Evolutionary conservation across 177 flowering plant species (phyloP), one percentile per base, ranked within the genome.

Genomic region (Vitis hybrid): DNA sequence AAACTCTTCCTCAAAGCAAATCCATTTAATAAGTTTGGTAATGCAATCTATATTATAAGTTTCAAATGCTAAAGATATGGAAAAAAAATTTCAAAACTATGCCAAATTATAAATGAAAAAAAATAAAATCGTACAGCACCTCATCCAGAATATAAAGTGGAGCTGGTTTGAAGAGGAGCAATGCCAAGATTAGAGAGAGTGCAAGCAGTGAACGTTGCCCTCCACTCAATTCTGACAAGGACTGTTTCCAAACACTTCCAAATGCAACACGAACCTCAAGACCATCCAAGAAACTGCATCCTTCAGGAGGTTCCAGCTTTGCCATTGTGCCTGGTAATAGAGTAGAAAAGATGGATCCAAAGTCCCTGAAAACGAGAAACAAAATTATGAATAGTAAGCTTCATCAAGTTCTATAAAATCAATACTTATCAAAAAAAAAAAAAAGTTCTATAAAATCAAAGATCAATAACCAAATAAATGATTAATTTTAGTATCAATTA

Each of bases 91-190:
- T 39, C 45, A 39, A 39, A 7, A 26, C 29, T 26, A 26, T 0
- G 29, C 29, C 29, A 26, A 26, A 39, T 39, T 39, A 39, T 39
- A 39, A 62, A 14, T 15, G 50, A 50, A 15, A 39, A 49, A 51
- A 34, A 55, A 54, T n/a, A 13, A 54, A 65, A 12, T 14, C 49
- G 11, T 82, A 92, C 99, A 39, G 8, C 8, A 39, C 45, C 98
- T 96, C 99, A 81, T 96, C 99, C 59, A 96, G 82, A 59, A 93
- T 96, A 78, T 96, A 96, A 55, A 96, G 89, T 12, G 99, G 99
- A 75, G 99, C 99, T 59, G 99, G 99, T 82, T 96, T 96, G 75
- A 93, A 96, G 60, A 96, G 94, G 74, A 96, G 99, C 85, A 96
- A 70, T 55, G 98, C 98, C 82, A 96, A 76, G 63, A 96, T 93